phyloP scores from a whole-genome alignment of 768 basidiomycete genomes.

The Russula brevipes region DNA sequence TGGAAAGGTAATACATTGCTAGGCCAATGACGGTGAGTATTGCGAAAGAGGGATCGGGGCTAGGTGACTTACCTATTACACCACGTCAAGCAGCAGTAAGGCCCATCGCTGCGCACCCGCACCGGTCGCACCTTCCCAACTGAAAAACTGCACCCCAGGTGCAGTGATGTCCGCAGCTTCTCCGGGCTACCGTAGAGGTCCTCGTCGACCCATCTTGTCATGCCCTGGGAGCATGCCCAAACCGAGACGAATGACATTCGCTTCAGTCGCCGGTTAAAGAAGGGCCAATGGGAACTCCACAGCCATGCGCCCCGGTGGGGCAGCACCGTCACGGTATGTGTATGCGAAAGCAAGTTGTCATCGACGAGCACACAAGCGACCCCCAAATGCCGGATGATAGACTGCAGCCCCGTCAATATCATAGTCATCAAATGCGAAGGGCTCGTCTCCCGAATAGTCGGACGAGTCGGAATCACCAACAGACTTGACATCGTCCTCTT shows the following conservation, averaged over 20 bases:
- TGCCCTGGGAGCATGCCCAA: slow-evolving; percentile 75
- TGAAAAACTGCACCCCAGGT: slow-evolving; percentile 59
- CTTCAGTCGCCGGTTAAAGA: slow-evolving; percentile 88
- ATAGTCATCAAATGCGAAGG: slow-evolving; percentile 78
- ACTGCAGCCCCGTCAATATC: slow-evolving; percentile 53
- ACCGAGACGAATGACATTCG: slow-evolving; percentile 87
- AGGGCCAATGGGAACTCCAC: slow-evolving; percentile 98
- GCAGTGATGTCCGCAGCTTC: slow-evolving; percentile 28
- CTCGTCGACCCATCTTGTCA: slow-evolving; percentile 42
- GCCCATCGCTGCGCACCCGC: slow-evolving; percentile 78
- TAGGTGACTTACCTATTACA: slow-evolving; percentile 11
- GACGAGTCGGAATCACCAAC: slow-evolving; percentile 58
- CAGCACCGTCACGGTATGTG: slow-evolving; percentile 39
- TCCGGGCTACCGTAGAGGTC: slow-evolving; percentile 32
- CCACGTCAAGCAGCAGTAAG: slow-evolving; percentile 34
- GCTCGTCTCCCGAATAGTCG: slow-evolving; percentile 62
- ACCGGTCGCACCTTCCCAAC: slow-evolving; percentile 74
- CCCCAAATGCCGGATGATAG: slow-evolving; percentile 25
- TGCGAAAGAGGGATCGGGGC: neutral
- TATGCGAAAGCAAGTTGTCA: slow-evolving; percentile 31
- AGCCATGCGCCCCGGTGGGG: slow-evolving; percentile 74
- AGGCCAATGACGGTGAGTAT: neutral
- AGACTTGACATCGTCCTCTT: slow-evolving; percentile 68
- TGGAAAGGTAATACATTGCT: neutral
- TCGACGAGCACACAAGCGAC: slow-evolving; percentile 31